Evolutionary conservation across 805 yeast genomes (phyloP), one percentile per base, ranked within the genome.

Genomic region (Ogataea trehaloabstinens): DNA sequence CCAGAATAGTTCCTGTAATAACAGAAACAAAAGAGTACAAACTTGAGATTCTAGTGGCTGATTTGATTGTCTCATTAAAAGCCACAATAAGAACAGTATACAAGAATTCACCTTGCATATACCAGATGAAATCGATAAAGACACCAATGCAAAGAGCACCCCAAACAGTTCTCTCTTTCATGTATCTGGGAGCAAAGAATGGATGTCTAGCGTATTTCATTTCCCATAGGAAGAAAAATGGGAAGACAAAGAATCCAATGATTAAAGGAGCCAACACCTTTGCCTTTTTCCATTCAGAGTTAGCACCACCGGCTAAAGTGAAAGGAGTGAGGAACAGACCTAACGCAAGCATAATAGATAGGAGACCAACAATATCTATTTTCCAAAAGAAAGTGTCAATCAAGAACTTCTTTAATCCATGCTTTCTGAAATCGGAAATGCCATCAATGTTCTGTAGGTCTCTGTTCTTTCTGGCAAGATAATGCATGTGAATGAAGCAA

Each of bases 101-200:
- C 59, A 85, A 58, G 58, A 72, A 85, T 50, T 79, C 85, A 44
- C 78, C 76, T 36, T 82, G 87, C 82, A 82, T 75, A 58, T 78
- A 73, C 73, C 75, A 82, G 38, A 80, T 66, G 53, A 80, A 72
- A 61, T 81, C 74, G 42, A 81, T 67, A 45, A 82, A 61, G 41
- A 81, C 60, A 3, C 77, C 82, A 45, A 82, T 70, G 21, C 68
- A 53, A 41, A 82, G 53, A n/a, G 90, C 84, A 11, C 86, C 66
- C 83, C 86, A 81, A 22, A 84, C 80, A 45, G 84, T 85, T 49
- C 88, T 74, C 58, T 85, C 85, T 42, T 67, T 76, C 53, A 85
- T 56, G 45, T 82, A 66, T 11, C 66, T 59, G 47, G 67, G 65
- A 15, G 93, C 91, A 15, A 77, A 60, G 30, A 85, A 56, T n/a